These are phyloP conservation scores for Suillus subaureus DNA, from an alignment of 768 basidiomycete genomes.

Conservation along the genomic window DNA sequence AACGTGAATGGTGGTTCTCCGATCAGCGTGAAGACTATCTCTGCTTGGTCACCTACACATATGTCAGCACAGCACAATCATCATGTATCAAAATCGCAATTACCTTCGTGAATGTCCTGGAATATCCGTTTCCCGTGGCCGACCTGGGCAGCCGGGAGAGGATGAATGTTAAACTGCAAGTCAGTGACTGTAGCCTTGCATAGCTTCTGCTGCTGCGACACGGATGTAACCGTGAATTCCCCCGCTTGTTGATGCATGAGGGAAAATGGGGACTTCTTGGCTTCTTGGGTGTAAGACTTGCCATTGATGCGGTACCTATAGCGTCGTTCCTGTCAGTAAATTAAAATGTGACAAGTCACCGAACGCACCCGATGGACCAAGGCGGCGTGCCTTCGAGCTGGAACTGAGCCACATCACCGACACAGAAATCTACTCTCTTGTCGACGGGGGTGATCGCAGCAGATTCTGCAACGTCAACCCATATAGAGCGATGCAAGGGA, in stretches of 20 bases:
- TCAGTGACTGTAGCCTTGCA: conserved; percentile 84
- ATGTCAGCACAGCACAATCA: conserved; percentile 4
- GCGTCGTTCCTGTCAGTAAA: conserved; percentile 11
- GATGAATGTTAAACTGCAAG: conserved; percentile 71
- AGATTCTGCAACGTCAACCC: conserved; percentile 95
- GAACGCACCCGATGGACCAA: conserved; percentile 80
- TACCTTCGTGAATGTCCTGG: conserved; percentile 91
- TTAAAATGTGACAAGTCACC: conserved; percentile 5
- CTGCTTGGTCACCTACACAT: conserved; percentile 81
- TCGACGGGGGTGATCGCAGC: conserved; percentile 90
- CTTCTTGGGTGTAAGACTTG: conserved; percentile 70
- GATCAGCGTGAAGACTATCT: conserved; percentile 86
- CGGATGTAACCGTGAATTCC: conserved; percentile 81
- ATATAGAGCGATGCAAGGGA: conserved; percentile 60
- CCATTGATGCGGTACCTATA: conserved; percentile 80
- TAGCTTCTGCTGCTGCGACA: conserved; percentile 92
- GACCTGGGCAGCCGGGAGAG: conserved; percentile 87
- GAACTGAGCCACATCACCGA: conserved; percentile 89
- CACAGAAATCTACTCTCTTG: conserved; percentile 79
- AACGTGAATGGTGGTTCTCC: conserved; percentile 97
- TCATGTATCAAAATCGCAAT: neutral
- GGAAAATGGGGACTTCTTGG: conserved; percentile 83
- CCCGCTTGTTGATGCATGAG: conserved; percentile 81
- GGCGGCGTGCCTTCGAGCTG: conserved; percentile 93
- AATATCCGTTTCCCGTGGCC: conserved; percentile 79